These are phyloP conservation scores for Silene coronaria DNA, from an alignment of 179 eudicot species.

Conservation along the genomic window DNA sequence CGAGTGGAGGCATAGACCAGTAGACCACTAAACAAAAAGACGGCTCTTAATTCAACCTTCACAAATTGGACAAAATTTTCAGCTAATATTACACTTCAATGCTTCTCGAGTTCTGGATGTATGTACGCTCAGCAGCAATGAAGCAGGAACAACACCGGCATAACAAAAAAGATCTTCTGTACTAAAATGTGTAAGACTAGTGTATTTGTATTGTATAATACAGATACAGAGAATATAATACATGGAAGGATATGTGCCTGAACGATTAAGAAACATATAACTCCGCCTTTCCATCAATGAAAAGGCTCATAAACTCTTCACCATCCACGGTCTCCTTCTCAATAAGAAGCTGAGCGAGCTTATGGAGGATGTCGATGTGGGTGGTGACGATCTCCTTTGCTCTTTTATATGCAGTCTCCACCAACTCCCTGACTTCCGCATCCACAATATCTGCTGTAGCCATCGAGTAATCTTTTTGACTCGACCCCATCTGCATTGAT, in stretches of 20 bases:
- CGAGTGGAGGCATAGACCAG: background rate
- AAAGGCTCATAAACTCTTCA: conserved; percentile 96
- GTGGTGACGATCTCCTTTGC: conserved; percentile 62
- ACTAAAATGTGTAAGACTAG: background rate
- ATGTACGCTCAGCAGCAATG: conserved; percentile 2
- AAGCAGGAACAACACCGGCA: background rate
- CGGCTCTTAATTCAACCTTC: background rate
- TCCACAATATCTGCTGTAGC: conserved; percentile 92
- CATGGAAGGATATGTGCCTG: background rate
- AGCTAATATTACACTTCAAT: background rate
- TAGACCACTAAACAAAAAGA: background rate
- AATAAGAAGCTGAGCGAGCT: conserved; percentile 83
- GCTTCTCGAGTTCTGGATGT: background rate
- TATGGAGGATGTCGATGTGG: conserved; percentile 91
- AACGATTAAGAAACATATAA: conserved; percentile 47
- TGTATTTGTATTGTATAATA: conserved; percentile 15
- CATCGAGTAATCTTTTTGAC: conserved; percentile 94
- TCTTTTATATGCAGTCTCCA: conserved; percentile 68
- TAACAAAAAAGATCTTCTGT: conserved; percentile 14
- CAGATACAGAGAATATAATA: conserved; percentile 9
- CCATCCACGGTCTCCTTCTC: conserved; percentile 95
- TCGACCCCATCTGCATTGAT: conserved; percentile 54
- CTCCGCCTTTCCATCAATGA: conserved; percentile 94
- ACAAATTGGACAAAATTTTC: background rate
- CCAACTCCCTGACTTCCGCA: conserved; percentile 81